Percentiles rank a stretch among this genome's conserved stretches.
These are phyloP conservation scores for Penicillium atrosanguineum DNA, from an alignment of 495 filamentous ascomycete genomes.

Conservation along the genomic window DNA sequence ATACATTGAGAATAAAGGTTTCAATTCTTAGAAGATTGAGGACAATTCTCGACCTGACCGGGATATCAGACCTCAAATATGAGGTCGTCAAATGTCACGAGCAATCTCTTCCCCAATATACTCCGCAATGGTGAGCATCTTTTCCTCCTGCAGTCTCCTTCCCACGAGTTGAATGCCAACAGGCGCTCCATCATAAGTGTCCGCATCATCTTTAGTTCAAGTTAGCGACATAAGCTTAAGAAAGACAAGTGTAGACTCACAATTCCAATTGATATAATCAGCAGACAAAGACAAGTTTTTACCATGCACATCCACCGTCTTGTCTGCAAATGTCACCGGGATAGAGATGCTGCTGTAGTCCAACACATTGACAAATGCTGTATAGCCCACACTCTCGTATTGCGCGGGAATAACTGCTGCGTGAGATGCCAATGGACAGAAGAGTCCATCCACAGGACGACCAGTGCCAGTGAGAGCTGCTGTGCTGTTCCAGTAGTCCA, in stretches of 20 bases:
- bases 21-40: too few species aligned
- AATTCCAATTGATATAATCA: conserved; percentile 42
- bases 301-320: conserved; percentile 46
- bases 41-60: too few species aligned
- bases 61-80: too few species aligned
- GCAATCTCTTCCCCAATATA: conserved; percentile 29
- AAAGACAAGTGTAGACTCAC: conserved; percentile 40
- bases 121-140: conserved; percentile 44
- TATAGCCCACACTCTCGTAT: conserved; percentile 53
- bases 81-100: background rate
- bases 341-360: conserved; percentile 59
- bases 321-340: conserved; percentile 56
- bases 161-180: conserved; percentile 53
- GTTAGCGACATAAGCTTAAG: conserved; percentile 3
- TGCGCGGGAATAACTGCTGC: conserved; percentile 48
- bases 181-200: conserved; percentile 53
- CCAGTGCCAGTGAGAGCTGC: conserved; percentile 52
- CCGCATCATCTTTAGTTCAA: conserved; percentile 48
- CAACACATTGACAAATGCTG: conserved; percentile 50
- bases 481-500: conserved; percentile 70
- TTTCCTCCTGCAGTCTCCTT: conserved; percentile 53
- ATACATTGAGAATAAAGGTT: too few species aligned
- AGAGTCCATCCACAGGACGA: conserved; percentile 54
- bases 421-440: conserved; percentile 44
- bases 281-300: conserved; percentile 39